Base-by-base conservation (phyloP, 2,329 filamentous ascomycete genomes). In the Aspergillus pseudoterreus region DNA sequence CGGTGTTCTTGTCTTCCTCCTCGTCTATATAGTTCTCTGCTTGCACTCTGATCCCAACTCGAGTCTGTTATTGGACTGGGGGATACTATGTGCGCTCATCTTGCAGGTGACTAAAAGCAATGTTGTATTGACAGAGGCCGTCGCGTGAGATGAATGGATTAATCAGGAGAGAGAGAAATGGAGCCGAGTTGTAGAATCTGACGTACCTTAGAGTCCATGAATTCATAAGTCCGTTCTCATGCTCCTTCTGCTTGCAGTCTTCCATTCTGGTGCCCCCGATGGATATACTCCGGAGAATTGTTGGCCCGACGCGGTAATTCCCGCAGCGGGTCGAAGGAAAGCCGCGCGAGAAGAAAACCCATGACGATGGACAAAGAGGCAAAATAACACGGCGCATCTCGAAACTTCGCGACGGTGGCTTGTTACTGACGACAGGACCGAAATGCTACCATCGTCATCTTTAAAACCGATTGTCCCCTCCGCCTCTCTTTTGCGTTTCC, bases 401-500 rank as follows among this genome's bases (percentile, higher is more conserved):
- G n/a, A 27, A 38, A 8, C 3, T 5, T 38, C 45, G 38, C 55
- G 50, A 47, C 39, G 43, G 24, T 39, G 47, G 47, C 53, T 51
- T 48, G 39, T 45, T 47, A 43, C 32, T 43, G 6, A 24, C 14
- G 32, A 32, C 21, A 53, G 49, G 51, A 42, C 52, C 63, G 70
- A 68, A 60, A 74, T 74, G 71, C 63, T 72, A 58, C 64, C 68
- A 55, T 58, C 63, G 49, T 54, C 66, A 43, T 53, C 62, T 39
- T 51, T 70, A 50, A 71, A 67, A 60, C 63, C 69, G 41, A 67
- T 64, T 47, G 74, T 70, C 57, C 82, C 82, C 44, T 84, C 82
- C 48, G 66, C 71, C 51, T 71, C 71, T 41, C 80, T 92, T 17
- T 77, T 94, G 56, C 84, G 84, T 59, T 92, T 89, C 68, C 78